Base-by-base conservation (phyloP, 352 stramenopile species). In the Pythium dissimile region DNA sequence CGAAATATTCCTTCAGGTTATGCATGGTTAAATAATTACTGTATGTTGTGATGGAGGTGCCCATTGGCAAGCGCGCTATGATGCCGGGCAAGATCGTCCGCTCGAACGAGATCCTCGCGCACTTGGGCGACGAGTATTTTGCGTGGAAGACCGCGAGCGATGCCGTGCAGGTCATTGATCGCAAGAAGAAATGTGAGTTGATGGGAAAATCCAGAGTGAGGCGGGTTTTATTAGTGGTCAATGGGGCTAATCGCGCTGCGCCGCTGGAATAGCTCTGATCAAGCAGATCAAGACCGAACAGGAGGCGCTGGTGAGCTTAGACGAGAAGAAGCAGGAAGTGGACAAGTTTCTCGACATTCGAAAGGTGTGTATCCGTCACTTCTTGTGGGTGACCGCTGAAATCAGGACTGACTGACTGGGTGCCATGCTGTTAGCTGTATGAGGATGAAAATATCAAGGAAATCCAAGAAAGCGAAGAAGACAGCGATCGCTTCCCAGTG, bases 361-460 rank as follows among this genome's bases (percentile, higher is more conserved):
- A 49, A 92, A 92, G 71, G 73, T 84, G 24, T 10, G 49, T 20
- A 16, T 0, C 5, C 7, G 1, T 4, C 15, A 1, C 24, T 11
- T 44, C 20, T 2, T 15, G 13, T 16, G 8, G 20, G 12, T 52
- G 18, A 4, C 18, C 20, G 24, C 15, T 27, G 31, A 13, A n/a
- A 41, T 41, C 16, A 11, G 38, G 38, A 10, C 26, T 24, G 11
- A 27, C 16, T 50, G 43, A 26, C 2, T n/a, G 13, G 11, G 35
- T 3, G 3, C 6, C 27, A 20, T 35, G 21, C 18, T 30, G 16
- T 43, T 39, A 87, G 66, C 72, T 93, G 48, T 95, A 93, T 43
- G 83, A 95, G 50, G 67, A 85, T 12, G 83, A 89, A 43, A 88
- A 92, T 39, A 95, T 95, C 51, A 78, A 75, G 18, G 83, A 95